Conservation (phyloP, 768 basidiomycete genomes). For the Phlebiopsis gigantea region DNA sequence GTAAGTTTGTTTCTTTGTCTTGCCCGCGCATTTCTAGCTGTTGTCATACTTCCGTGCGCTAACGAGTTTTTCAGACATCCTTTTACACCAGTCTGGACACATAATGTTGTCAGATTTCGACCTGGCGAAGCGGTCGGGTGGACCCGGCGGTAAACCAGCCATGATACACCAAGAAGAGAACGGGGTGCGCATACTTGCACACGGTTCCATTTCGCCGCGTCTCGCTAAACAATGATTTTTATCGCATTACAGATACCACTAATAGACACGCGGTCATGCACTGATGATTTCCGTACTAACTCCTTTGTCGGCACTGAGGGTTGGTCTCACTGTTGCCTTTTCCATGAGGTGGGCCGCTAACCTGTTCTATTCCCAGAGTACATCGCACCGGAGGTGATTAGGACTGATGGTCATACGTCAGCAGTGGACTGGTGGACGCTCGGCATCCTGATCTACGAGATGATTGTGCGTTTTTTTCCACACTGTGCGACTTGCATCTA, state of each 20-base stretch:
- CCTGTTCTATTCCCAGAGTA: constrained; percentile 60
- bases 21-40: constrained; percentile 3
- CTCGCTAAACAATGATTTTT: neutral
- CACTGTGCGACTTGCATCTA: neutral
- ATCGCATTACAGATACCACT: constrained; percentile 61
- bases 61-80: constrained; percentile 63
- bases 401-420: constrained; percentile 92
- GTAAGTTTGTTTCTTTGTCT: constrained; percentile 45
- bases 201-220: constrained; percentile 7
- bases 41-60: constrained; percentile 2
- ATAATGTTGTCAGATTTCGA: constrained; percentile 99
- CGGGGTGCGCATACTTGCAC: constrained; percentile 57
- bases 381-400: constrained; percentile 98
- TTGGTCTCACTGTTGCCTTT: constrained; percentile 29
- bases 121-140: constrained; percentile 91
- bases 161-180: constrained; percentile 84
- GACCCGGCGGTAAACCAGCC: constrained; percentile 79
- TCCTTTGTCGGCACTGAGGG: constrained; percentile 99
- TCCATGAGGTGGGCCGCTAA: constrained; percentile 21
- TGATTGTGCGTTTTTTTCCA: constrained; percentile 73
- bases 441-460: constrained; percentile 97
- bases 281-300: constrained; percentile 96
- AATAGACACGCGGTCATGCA: constrained; percentile 96
- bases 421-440: constrained; percentile 99
- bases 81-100: constrained; percentile 96